Evolutionary conservation across 768 basidiomycete species (phyloP), one percentile per base, ranked within the genome.

Genomic region (Postia placenta): DNA sequence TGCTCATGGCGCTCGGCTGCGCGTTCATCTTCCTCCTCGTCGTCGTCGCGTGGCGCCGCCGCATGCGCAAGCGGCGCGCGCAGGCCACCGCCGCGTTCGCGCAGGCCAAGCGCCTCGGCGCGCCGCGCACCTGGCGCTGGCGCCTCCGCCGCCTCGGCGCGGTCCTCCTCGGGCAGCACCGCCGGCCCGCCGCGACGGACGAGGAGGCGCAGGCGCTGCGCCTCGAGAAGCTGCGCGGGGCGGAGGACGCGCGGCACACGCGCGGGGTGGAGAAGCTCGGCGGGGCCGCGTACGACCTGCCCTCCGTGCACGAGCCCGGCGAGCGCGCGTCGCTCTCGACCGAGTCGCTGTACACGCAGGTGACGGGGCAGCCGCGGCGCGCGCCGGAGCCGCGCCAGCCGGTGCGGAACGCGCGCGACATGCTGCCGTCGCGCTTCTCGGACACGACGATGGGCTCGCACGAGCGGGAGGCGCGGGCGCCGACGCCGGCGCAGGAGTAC

Each of bases 1-100:
- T 91, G 48, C 76, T 91, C 48, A 91, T 91, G 85, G 72, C 82
- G 0, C 76, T 90, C 30, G 87, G 89, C 9, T 85, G 84, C 60
- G 82, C 83, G 14, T 86, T 91, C 66, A 82, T 91, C 65, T 81
- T 88, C 61, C 49, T 89, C 36, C 63, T 78, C 40, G 64, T 88
- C 52, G 60, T 91, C 51, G 74, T 79, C 70, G 75, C 73, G 55
- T 90, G 83, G 79, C 79, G 89, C 20, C 74, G 85, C 15, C 80
- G 76, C 43, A 81, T 80, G 35, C 79, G 80, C 62, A 83, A 82
- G 61, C 74, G 77, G 58, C 80, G 87, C 26, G 80, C 79, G 15
- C 75, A 86, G 61, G 70, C 69, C 33, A 91, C 89, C 1, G 78
- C 75, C 11, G 66, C 64, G 54, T 90, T 89, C 61, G 83, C 84